A percentile compares a stretch with the other conserved stretches of the same genome.
These are phyloP conservation scores for Cyberlindnera mississippiensis DNA, from an alignment of 805 yeast species.

Conservation along the genomic window DNA sequence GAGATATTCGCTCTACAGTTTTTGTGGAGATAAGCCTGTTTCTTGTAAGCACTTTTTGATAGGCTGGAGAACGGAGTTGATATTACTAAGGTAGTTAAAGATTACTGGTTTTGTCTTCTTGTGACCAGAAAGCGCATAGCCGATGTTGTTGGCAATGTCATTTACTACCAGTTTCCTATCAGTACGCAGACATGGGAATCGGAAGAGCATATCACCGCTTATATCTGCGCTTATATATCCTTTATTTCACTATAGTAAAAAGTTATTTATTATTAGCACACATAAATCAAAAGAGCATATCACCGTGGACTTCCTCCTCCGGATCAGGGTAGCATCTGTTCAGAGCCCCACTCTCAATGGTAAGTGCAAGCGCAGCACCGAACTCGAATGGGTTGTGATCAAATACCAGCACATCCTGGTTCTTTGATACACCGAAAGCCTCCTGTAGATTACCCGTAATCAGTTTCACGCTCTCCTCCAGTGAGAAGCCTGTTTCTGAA, in stretches of 20 bases:
- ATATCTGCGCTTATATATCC: no score
- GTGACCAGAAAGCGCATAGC: no score
- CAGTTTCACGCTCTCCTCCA: constrained; percentile 1
- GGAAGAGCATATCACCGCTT: constrained; percentile 7
- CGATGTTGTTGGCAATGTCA: no score
- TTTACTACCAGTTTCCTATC: no score
- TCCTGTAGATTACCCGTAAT: constrained; percentile 1
- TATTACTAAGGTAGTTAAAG: no score
- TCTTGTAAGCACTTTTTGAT: no score
- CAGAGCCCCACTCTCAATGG: constrained; percentile 1
- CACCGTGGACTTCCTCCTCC: constrained; percentile 7
- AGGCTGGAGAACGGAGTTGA: no score
- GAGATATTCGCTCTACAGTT: no score
- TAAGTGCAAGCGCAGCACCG: constrained; percentile 5
- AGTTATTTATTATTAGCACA: no score
- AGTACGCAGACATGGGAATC: neutral
- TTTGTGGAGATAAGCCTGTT: neutral
- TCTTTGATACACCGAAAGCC: neutral
- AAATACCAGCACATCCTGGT: constrained; percentile 3
- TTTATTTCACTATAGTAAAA: no score
- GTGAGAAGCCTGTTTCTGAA: neutral
- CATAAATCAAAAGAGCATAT: constrained; percentile 5
- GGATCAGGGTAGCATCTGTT: constrained; percentile 8
- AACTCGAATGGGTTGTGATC: constrained; percentile 9
- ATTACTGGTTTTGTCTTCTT: no score